Conservation (phyloP, 371 early-diverging fungal species). For the Smittium mucronatum region DNA sequence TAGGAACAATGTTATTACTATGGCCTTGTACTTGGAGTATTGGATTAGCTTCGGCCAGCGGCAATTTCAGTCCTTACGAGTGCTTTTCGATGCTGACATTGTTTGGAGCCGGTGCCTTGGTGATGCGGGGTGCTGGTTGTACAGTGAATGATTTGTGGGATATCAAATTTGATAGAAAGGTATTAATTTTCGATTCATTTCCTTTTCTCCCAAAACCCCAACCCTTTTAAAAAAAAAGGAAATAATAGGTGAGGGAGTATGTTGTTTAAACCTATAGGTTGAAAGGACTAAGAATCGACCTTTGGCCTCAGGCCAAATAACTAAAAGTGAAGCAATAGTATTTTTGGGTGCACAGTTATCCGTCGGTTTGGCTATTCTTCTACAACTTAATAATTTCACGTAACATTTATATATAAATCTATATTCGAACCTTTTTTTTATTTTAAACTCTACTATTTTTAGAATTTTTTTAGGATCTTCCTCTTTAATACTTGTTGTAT, state of each 20-base stretch:
- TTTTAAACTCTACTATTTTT: background rate
- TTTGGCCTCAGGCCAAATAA: slow-evolving; percentile 64
- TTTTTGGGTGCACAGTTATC: slow-evolving; percentile 71
- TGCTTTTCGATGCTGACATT: slow-evolving; percentile 55
- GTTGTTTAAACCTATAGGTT: slow-evolving; percentile 37
- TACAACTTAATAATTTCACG: slow-evolving; percentile 61
- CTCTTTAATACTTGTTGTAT: slow-evolving; percentile 59
- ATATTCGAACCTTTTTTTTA: background rate
- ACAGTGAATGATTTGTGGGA: slow-evolving; percentile 97
- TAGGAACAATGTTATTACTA: background rate
- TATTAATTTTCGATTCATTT: too few relatives aligned
- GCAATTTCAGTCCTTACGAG: slow-evolving; percentile 34
- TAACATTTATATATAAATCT: too few relatives aligned
- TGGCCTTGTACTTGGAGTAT: slow-evolving; percentile 6
- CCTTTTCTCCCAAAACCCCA: too few relatives aligned
- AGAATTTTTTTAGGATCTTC: slow-evolving; percentile 71
- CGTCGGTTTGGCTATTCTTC: slow-evolving; percentile 63
- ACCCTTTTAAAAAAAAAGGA: too few relatives aligned
- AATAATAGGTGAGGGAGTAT: too few relatives aligned
- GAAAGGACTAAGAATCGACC: slow-evolving; percentile 76
- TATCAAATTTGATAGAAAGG: slow-evolving; percentile 65
- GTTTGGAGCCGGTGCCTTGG: slow-evolving; percentile 77
- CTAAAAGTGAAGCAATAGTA: slow-evolving; percentile 51
- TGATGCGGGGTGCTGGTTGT: slow-evolving; percentile 96
- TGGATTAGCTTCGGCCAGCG: background rate